Conservation (phyloP, 225 moss, liverwort and hornwort species). For the Polytrichum commune region DNA sequence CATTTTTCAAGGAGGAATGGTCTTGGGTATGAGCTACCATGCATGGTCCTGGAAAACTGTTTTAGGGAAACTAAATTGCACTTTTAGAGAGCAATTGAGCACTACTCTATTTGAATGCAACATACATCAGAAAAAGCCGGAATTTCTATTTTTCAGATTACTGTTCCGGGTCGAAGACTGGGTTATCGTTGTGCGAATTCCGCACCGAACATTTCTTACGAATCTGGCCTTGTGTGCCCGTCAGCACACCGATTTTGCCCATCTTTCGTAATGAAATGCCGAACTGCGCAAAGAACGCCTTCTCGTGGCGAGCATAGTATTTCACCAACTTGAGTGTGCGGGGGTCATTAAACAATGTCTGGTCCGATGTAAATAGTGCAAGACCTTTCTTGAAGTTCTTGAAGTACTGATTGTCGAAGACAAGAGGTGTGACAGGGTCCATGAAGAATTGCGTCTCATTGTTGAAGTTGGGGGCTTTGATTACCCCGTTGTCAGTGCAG, state of each 20-base stretch:
- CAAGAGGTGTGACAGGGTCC: slow-evolving; percentile 2
- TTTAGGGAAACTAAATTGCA: too few species aligned
- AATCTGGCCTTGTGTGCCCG: slow-evolving; percentile 50
- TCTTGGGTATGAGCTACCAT: too few species aligned
- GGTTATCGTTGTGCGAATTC: slow-evolving; percentile 26
- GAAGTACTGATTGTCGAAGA: slow-evolving; percentile 51
- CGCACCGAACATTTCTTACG: slow-evolving; percentile 51
- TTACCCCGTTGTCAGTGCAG: slow-evolving; percentile 11
- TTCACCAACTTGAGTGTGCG: slow-evolving; percentile 20
- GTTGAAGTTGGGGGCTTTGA: background rate
- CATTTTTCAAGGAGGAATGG: too few species aligned
- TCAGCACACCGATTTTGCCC: slow-evolving; percentile 43
- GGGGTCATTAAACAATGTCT: background rate
- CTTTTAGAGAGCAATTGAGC: too few species aligned
- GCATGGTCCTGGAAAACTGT: too few species aligned
- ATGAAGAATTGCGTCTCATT: slow-evolving; percentile 6
- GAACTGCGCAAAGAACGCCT: slow-evolving; percentile 33
- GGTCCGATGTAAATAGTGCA: slow-evolving; percentile 37
- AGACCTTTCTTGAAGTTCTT: slow-evolving; percentile 23
- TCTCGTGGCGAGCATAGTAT: slow-evolving; percentile 25
- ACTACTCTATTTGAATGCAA: too few species aligned
- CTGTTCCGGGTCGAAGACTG: slow-evolving; percentile 17
- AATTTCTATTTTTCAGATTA: too few species aligned
- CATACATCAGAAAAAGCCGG: too few species aligned
- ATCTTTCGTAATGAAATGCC: slow-evolving; percentile 30